These are phyloP conservation scores for Diaporthe citriasiana DNA, from an alignment of 2,329 filamentous ascomycete species.

Conservation along the genomic window DNA sequence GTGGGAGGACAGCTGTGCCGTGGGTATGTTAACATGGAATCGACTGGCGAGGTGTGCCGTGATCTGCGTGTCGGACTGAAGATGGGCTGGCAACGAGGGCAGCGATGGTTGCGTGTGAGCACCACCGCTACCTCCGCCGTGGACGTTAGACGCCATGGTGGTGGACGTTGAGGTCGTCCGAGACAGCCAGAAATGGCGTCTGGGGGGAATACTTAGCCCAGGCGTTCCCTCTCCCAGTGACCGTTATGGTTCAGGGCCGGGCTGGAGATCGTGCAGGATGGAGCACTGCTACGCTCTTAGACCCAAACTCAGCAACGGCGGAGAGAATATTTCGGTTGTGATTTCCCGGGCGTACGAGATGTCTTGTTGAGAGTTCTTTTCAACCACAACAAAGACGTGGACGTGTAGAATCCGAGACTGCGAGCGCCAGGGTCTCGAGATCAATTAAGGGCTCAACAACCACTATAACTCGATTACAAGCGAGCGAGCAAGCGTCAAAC, in stretches of 20 bases:
- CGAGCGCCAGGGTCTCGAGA: conserved; percentile 1
- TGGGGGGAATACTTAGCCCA: conserved; percentile 31
- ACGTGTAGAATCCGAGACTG: conserved; percentile 9
- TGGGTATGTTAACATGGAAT: conserved; percentile 92
- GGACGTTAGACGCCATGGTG: conserved; percentile 75
- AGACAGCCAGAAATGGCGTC: conserved; percentile 48
- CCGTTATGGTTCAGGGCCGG: conserved; percentile 12
- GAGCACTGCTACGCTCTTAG: conserved; percentile 18
- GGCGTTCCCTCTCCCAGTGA: conserved; percentile 18
- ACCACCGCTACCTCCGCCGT: conserved; percentile 66
- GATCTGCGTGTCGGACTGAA: conserved; percentile 75
- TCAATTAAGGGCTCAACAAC: conserved; percentile 19
- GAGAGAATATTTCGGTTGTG: background rate
- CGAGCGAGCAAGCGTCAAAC: conserved; percentile 18
- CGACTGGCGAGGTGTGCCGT: conserved; percentile 88
- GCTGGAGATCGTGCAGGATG: background rate
- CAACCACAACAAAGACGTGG: conserved; percentile 18
- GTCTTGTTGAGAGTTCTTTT: conserved; percentile 9
- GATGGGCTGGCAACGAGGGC: conserved; percentile 87
- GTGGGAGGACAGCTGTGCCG: conserved; percentile 90
- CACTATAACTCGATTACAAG: conserved; percentile 35
- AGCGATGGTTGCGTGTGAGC: conserved; percentile 88
- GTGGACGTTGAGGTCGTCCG: conserved; percentile 50
- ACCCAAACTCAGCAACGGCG: conserved; percentile 3
- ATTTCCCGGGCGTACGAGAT: background rate